Base-by-base conservation (phyloP, 306 rosid species). In the Malus sieversii region DNA sequence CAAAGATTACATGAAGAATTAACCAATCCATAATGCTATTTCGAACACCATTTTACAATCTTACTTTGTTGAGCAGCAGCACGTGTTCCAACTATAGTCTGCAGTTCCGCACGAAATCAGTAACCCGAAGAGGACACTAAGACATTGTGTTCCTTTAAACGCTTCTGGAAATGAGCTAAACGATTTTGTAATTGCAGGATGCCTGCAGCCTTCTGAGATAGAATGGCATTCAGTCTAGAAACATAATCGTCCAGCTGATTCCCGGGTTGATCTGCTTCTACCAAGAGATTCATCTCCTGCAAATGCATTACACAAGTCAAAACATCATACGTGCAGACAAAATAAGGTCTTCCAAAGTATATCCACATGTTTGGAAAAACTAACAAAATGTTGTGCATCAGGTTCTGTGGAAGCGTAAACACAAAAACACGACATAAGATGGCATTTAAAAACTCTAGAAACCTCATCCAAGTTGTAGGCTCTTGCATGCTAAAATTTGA, bases 251-350 rank as follows among this genome's bases (percentile, higher is more conserved):
- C 98, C 64, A 96, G 87, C 69, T 89, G 96, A 86, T 92, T 96
- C 72, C 97, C 99, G 32, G 99, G 99, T 81, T 90, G 96, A 83
- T 92, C 99, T 75, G 98, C 99, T 81, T 89, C 97, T 40, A 92
- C 98, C 89, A 96, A 86, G 62, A 96, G 96, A 84, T 87, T 88
- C 99, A 96, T 96, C 81, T 96, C 99, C 99, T 96, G 91, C 86
- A 86, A 80, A 63, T 62, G 70, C 70, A 27, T 44, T 45, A 27
- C 35, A 60, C 20, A 61, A 61, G 59, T 44, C n/a, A 60, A 73
- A 73, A 73, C 55, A 6, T 27, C 32, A 38, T 10, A 19, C 27
- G 6, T 27, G 14, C 60, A 44, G 29, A 59, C 4, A 40, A 8
- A 15, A 15, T 11, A 12, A 19, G 60, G 70, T 29, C 60, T 44